Base-by-base conservation (phyloP, 2,329 filamentous ascomycete genomes). In the Pestalotiopsis sp. region DNA sequence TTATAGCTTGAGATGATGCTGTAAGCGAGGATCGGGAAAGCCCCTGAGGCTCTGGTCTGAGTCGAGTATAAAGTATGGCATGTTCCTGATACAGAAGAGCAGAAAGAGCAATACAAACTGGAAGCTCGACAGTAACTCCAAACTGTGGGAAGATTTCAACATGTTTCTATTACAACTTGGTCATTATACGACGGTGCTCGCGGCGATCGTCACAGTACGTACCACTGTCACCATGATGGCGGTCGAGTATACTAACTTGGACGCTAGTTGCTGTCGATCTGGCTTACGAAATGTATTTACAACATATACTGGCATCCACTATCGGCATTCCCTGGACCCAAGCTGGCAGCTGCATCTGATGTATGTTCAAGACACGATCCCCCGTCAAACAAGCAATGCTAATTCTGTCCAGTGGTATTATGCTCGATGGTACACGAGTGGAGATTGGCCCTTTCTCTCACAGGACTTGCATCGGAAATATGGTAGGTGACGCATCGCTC, bases 271-370 rank as follows among this genome's bases (percentile, higher is more conserved):
- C n/a, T 36, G 9, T 14, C 6, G 14, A 49, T 49, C 13, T 65
- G 38, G 62, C 17, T 52, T 65, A 12, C 20, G 20, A 27, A 49
- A 27, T 45, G 41, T 17, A 41, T 58, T 6, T 66, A 57, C 27
- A 66, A 58, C 25, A 40, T 66, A 25, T 66, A 49, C 49, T 66
- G 27, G 13, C 64, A 66, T 20, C 64, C 41, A 23, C 52, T 66
- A 4, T n/a, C 64, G 4, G 12, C 4, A 14, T 66, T 57, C 14
- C 64, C 64, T 4, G 64, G 64, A 0, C 64, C 64, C 20, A 56
- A 20, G 20, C 27, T 58, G 17, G 64, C 64, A 23, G 38, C 38
- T 52, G 62, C 62, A 2, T 65, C 62, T 13, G 40, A 65, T 25
- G 62, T 65, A 4, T 17, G 62, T 25, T n/a, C 2, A 45, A 25